A percentile compares a stretch with the other conserved stretches of the same genome.
phyloP scores from a whole-genome alignment of 441 rosid species.

The Viola pubescens region DNA sequence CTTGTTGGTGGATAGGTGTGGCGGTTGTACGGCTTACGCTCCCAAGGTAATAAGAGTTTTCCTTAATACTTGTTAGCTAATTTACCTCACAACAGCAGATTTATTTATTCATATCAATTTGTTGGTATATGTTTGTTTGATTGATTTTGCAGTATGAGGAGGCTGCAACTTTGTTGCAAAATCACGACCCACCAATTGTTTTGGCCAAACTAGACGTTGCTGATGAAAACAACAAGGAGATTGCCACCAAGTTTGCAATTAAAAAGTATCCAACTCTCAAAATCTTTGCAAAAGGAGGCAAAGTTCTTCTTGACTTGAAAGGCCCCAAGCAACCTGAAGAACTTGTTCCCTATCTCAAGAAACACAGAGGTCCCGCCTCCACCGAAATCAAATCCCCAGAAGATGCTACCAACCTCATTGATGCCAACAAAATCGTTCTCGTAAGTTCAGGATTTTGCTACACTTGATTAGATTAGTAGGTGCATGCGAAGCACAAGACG shows the following conservation, averaged over 20 bases:
- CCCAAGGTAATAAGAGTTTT: conserved; percentile 80
- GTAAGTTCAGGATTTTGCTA: conserved; percentile 32
- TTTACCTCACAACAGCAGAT: background rate
- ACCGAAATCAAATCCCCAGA: conserved; percentile 63
- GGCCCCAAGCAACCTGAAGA: conserved; percentile 97
- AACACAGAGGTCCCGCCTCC: conserved; percentile 93
- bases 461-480: background rate
- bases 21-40: conserved; percentile 89
- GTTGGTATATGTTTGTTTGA: too few relatives aligned
- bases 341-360: conserved; percentile 64
- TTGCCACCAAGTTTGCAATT: conserved; percentile 49
- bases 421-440: conserved; percentile 57
- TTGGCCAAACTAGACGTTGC: conserved; percentile 88
- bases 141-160: conserved; percentile 57
- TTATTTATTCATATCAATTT: conserved; percentile 1
- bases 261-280: conserved; percentile 80
- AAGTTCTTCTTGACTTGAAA: conserved; percentile 58
- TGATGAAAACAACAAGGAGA: conserved; percentile 60
- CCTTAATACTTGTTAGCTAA: background rate
- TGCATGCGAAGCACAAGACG: background rate
- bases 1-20: conserved; percentile 54
- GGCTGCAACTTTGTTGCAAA: conserved; percentile 73
- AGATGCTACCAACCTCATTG: conserved; percentile 46
- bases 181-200: conserved; percentile 56
- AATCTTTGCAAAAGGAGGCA: conserved; percentile 84